Evolutionary conservation across 73 alveolate species (phyloP).

Genomic region (Paraurostyla sp.): DNA sequence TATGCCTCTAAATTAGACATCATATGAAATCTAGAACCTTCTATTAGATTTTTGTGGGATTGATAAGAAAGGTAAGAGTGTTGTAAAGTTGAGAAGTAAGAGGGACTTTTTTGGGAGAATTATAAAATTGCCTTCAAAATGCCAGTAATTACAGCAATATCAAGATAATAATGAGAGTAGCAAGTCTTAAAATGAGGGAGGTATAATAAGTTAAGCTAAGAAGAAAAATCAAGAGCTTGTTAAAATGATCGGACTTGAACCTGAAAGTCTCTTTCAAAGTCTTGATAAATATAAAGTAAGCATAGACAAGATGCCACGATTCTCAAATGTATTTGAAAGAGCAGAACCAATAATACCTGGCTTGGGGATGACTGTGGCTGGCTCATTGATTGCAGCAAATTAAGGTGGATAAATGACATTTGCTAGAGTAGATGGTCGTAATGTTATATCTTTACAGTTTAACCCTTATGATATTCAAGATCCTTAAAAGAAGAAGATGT

Average conservation of each 20-base stretch:
- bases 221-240: conserved; percentile 56
- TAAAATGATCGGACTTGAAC: conserved; percentile 61
- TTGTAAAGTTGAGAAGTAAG: not conserved
- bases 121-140: conserved; percentile 35
- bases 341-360: conserved; percentile 61
- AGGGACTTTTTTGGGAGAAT: conserved; percentile 47
- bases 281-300: conserved; percentile 53
- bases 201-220: not conserved
- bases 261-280: conserved; percentile 6
- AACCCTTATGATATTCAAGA: conserved; percentile 58
- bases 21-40: conserved; percentile 56
- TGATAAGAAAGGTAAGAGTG: not conserved
- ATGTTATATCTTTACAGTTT: conserved; percentile 69
- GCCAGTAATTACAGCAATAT: not conserved
- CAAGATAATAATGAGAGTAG: conserved; percentile 16
- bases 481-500: conserved; percentile 44
- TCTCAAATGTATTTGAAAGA: conserved; percentile 58
- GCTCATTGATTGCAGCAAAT: not conserved
- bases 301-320: conserved; percentile 65
- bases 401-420: conserved; percentile 41
- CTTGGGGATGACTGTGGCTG: conserved; percentile 49
- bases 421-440: conserved; percentile 66
- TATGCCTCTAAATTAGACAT: not conserved
- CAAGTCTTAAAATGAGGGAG: not conserved
- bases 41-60: conserved; percentile 54